Base-by-base conservation (phyloP, 805 yeast species). In the Saturnispora hagleri region DNA sequence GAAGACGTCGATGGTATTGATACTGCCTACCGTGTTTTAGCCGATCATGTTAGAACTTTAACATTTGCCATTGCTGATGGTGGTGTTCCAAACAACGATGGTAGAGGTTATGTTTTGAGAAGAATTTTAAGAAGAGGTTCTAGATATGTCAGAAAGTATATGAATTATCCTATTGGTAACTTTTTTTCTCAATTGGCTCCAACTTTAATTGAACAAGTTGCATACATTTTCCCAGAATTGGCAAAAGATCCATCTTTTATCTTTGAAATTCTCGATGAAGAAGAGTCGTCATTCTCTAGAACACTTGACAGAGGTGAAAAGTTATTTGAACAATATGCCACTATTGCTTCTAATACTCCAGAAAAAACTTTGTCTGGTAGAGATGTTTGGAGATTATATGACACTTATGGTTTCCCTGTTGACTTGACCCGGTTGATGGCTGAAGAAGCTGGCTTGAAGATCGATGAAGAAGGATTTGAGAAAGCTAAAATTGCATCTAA, bases 61-160 rank as follows among this genome's bases (percentile, higher is more conserved):
- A 88, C 96, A 2, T 88, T 93, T 69, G 97, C 99, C 47, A 77
- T 93, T 54, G 87, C 96, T 40, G 99, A 93, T 69, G 99, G 99
- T 64, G 99, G 99, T 65, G 97, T 93, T 53, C 99, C 99, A 65
- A 93, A 93, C 73, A 93, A 90, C 65, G 99, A 93, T 67, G 99
- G 99, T 62, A 85, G 99, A 73, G 99, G 99, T 62, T 93, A 93
- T 65, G 99, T 93, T 43, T 74, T 93, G 68, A 84, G 99, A 74
- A 86, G 99, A 75, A 90, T 93, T 60, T 75, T 93, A 64, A 86
- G 99, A 76, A 86, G 99, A 76, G 99, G 99, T 64, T 88, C 97
- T 40, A 85, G 99, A 71, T 93, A 88, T 64, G 97, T 85, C 44
- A 85, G 98, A 70, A 93, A 93, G 73, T 90, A 93, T 73, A 82